Base-by-base conservation (phyloP, 2,329 filamentous ascomycete genomes). In the Monosporascus cannonballus region DNA sequence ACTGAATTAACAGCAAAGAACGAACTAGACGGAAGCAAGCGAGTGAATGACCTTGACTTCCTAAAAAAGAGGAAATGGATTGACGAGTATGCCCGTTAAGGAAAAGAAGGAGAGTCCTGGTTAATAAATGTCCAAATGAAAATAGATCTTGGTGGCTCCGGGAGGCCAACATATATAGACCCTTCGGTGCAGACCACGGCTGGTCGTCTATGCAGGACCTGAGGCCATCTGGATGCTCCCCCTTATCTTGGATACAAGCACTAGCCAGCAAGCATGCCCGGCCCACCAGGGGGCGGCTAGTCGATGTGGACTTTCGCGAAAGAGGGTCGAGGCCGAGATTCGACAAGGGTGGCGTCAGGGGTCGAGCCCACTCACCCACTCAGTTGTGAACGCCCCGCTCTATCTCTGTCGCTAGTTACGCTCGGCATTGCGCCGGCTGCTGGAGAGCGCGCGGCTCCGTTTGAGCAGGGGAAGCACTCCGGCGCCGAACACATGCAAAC, bases 31-130 rank as follows among this genome's bases (percentile, higher is more conserved):
- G 60, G 68, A 68, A 76, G 65, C 69, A 79, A 80, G 76, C 69
- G 73, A 82, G 74, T 76, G 78, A 82, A 76, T 80, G 78, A 75
- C 74, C 77, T 77, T 79, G 74, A 69, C 69, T 70, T 68, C 64
- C 59, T 54, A 56, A 61, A 67, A 69, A 68, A 60, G 63, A 64
- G 64, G 56, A 65, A 63, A 65, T 52, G 62, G 45, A 58, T 57
- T 57, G 9, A 34, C 51, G 60, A 62, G 60, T 64, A 64, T 61
- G 60, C 53, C 59, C 51, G 54, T 54, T 54, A 54, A 59, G 54
- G 55, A 59, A 67, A 65, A 60, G 56, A 60, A 62, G 56, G 61
- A 57, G 55, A 61, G 51, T 51, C 50, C 55, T 61, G 48, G 51
- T 56, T 56, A 52, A 51, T 61, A 57, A 57, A 51, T 57, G 11